phyloP scores from a whole-genome alignment of 176 grass and related monocot genomes.

The Triticum urartu region DNA sequence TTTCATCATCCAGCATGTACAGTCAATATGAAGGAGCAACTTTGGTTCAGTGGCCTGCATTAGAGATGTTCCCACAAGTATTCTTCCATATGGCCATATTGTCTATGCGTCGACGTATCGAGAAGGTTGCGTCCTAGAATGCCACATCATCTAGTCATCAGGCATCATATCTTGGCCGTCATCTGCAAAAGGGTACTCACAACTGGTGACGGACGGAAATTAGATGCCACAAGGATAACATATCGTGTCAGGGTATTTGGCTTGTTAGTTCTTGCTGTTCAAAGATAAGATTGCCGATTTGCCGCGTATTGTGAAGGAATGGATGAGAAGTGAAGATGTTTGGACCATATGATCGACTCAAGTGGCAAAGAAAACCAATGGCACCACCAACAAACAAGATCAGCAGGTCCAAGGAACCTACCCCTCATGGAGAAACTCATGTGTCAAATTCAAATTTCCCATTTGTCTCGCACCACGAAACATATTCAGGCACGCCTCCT shows the following conservation, averaged over 20 bases:
- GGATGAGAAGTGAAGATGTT: not conserved
- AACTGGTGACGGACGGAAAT: not conserved
- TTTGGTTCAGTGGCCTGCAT: slow-evolving; percentile 3
- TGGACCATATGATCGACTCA: not conserved
- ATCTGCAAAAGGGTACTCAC: not conserved
- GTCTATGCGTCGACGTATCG: no score
- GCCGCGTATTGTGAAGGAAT: not conserved
- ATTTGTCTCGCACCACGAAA: not conserved
- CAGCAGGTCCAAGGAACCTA: not conserved
- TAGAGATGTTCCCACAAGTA: no score
- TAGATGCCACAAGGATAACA: not conserved
- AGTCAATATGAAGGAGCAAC: not conserved
- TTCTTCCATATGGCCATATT: no score
- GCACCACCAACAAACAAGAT: not conserved
- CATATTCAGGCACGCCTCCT: not conserved
- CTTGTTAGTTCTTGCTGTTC: no score
- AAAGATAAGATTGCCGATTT: no score
- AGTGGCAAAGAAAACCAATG: not conserved
- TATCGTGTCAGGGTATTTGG: no score
- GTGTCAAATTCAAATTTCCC: not conserved
- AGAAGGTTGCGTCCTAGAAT: no score
- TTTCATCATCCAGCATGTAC: not conserved
- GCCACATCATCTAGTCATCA: no score
- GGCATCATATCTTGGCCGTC: not conserved
- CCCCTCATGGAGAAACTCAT: not conserved